A percentile compares a stretch with the other conserved stretches of the same genome.
phyloP scores from a whole-genome alignment of 2,329 filamentous ascomycete species.

The Claviceps humidiphila region DNA sequence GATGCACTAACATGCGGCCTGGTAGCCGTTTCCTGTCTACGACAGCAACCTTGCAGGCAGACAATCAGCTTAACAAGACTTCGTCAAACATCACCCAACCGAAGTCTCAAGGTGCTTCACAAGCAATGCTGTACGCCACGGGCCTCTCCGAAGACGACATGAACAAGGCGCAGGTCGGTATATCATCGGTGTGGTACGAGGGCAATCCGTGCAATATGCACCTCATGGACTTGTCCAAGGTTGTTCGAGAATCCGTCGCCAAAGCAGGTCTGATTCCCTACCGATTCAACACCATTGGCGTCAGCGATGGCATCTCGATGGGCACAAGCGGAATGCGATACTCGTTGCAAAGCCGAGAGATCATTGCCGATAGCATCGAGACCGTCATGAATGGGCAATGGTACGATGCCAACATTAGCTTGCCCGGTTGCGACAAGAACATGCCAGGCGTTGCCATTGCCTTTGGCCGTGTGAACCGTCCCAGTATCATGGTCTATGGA shows the following conservation, averaged over 20 bases:
- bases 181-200: constrained; percentile 95
- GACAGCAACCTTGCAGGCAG: constrained; percentile 32
- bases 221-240: constrained; percentile 73
- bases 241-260: constrained; percentile 49
- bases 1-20: not conserved
- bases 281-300: constrained; percentile 98
- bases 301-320: constrained; percentile 97
- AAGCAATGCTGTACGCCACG: constrained; percentile 97
- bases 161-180: constrained; percentile 94
- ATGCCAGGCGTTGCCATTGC: constrained; percentile 91
- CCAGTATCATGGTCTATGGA: constrained; percentile 95
- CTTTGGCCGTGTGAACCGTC: constrained; percentile 89
- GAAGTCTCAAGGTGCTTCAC: constrained; percentile 94
- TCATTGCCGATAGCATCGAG: constrained; percentile 97
- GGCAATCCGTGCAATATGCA: constrained; percentile 99
- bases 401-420: constrained; percentile 95
- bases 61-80: constrained; percentile 64
- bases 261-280: constrained; percentile 75
- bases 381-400: constrained; percentile 98
- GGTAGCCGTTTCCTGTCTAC: constrained; percentile 37
- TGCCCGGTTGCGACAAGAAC: constrained; percentile 98
- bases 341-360: constrained; percentile 83
- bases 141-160: constrained; percentile 77
- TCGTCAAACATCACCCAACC: constrained; percentile 83
- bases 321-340: constrained; percentile 95